These are phyloP conservation scores for Aspergillus sp. DNA, from an alignment of 2,329 filamentous ascomycete genomes.

Conservation along the genomic window DNA sequence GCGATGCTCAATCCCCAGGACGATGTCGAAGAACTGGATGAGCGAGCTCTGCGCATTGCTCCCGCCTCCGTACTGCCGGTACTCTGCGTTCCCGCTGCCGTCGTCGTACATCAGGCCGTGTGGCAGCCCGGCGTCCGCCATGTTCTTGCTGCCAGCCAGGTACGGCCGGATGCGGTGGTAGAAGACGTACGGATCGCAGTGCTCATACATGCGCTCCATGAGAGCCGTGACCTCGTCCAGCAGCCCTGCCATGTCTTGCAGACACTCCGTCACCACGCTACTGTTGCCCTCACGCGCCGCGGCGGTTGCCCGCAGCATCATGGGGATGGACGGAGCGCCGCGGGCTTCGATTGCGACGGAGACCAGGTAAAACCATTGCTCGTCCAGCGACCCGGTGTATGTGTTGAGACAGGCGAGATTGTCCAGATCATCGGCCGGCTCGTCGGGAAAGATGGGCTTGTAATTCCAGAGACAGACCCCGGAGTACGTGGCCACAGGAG, in stretches of 20 bases:
- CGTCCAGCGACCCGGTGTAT: conserved; percentile 87
- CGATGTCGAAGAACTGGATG: conserved; percentile 94
- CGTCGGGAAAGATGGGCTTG: conserved; percentile 77
- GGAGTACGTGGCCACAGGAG: conserved; percentile 88
- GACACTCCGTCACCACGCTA: conserved; percentile 61
- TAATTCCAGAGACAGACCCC: conserved; percentile 94
- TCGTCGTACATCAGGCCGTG: conserved; percentile 81
- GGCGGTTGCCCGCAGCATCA: conserved; percentile 80
- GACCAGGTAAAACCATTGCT: conserved; percentile 97
- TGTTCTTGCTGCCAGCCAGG: conserved; percentile 93
- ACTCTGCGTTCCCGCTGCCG: conserved; percentile 57
- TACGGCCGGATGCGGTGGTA: conserved; percentile 95
- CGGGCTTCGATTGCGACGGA: conserved; percentile 93
- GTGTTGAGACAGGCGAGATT: conserved; percentile 83
- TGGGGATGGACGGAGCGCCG: conserved; percentile 72
- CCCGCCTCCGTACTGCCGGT: conserved; percentile 80
- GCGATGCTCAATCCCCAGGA: conserved; percentile 78
- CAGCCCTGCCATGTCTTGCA: conserved; percentile 76
- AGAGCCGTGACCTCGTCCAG: conserved; percentile 74
- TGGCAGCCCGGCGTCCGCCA: conserved; percentile 85
- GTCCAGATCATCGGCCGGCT: conserved; percentile 71
- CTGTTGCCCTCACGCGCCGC: conserved; percentile 65
- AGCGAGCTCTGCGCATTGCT: conserved; percentile 96
- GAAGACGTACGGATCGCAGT: conserved; percentile 88
- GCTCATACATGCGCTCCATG: conserved; percentile 85